Percentiles rank a stretch among this genome's conserved stretches.
phyloP scores from a whole-genome alignment of 1,139 yeast genomes.

The Saccharomyces hybrid region DNA sequence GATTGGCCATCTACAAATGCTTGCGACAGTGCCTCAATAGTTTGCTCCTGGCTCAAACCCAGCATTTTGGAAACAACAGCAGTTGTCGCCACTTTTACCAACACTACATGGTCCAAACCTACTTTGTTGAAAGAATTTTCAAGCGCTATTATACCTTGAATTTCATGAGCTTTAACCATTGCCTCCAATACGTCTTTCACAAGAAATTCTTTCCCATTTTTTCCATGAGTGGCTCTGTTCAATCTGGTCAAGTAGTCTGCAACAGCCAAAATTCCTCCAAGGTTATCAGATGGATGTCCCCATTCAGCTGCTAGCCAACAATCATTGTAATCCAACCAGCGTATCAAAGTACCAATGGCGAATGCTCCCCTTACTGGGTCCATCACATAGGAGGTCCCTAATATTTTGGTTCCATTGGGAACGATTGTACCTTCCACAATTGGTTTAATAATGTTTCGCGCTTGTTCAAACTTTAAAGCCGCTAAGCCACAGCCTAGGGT shows the following conservation, averaged over 20 bases:
- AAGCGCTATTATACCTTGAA: slow-evolving; percentile 50
- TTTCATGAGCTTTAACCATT: slow-evolving; percentile 57
- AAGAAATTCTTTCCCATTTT: slow-evolving; percentile 38
- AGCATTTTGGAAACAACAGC: slow-evolving; percentile 51
- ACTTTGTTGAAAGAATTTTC: slow-evolving; percentile 53
- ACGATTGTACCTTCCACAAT: slow-evolving; percentile 49
- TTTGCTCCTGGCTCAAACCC: slow-evolving; percentile 43
- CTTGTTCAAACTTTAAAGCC: slow-evolving; percentile 47
- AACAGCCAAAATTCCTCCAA: slow-evolving; percentile 52
- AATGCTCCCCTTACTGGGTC: slow-evolving; percentile 55
- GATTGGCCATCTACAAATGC: slow-evolving; percentile 56
- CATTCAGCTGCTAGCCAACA: slow-evolving; percentile 62
- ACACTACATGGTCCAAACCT: slow-evolving; percentile 53
- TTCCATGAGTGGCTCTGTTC: slow-evolving; percentile 36
- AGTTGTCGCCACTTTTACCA: slow-evolving; percentile 57
- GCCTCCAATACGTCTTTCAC: slow-evolving; percentile 44
- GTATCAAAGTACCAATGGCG: slow-evolving; percentile 47
- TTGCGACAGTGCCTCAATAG: slow-evolving; percentile 48
- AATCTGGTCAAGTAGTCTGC: slow-evolving; percentile 49
- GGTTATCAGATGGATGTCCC: slow-evolving; percentile 58
- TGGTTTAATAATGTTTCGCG: slow-evolving; percentile 44
- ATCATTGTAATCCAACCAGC: slow-evolving; percentile 56
- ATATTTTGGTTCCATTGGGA: slow-evolving; percentile 47
- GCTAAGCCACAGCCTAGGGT: slow-evolving; percentile 55
- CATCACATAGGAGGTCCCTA: slow-evolving; percentile 43